Evolutionary conservation across 1,139 yeast genomes (phyloP).

Genomic region (Suhomyces guaymorum): DNA sequence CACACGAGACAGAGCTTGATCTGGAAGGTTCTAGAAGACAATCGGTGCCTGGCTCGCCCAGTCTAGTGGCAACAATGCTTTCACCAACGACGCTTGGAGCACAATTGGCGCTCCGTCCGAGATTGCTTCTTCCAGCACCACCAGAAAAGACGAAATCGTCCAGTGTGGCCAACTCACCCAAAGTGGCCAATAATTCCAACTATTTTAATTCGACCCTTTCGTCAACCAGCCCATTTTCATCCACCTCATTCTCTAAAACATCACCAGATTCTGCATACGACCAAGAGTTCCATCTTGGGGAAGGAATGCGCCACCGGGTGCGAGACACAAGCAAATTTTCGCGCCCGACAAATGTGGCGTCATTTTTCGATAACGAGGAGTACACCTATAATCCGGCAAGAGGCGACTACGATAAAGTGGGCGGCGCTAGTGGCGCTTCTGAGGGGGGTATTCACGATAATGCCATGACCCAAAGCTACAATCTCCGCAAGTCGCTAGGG

Average conservation of each 20-base stretch:
- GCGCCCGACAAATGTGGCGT: constrained; percentile 20
- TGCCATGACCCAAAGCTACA: constrained; percentile 15
- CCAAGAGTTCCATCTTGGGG: constrained; percentile 6
- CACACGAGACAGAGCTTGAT: too few relatives aligned
- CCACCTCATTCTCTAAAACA: too few relatives aligned
- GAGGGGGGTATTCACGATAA: too few relatives aligned
- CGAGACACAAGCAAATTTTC: constrained; percentile 24
- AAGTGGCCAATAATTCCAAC: too few relatives aligned
- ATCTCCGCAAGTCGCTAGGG: constrained; percentile 14
- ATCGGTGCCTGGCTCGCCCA: constrained; percentile 3
- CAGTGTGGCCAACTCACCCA: too few relatives aligned
- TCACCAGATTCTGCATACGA: constrained; percentile 4
- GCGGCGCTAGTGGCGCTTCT: not conserved
- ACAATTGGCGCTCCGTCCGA: constrained; percentile 34
- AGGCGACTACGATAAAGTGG: constrained; percentile 21
- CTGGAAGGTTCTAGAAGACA: too few relatives aligned
- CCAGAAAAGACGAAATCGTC: too few relatives aligned
- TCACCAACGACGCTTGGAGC: constrained; percentile 46
- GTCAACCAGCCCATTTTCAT: too few relatives aligned
- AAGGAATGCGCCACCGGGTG: constrained; percentile 1
- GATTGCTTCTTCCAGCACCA: constrained; percentile 29
- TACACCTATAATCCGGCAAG: constrained; percentile 25
- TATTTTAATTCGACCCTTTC: too few relatives aligned
- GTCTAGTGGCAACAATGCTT: constrained; percentile 15
- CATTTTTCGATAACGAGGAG: constrained; percentile 22